Evolutionary conservation across 225 moss, liverwort and hornwort genomes (phyloP).

Genomic region (Sphagnum contortum): DNA sequence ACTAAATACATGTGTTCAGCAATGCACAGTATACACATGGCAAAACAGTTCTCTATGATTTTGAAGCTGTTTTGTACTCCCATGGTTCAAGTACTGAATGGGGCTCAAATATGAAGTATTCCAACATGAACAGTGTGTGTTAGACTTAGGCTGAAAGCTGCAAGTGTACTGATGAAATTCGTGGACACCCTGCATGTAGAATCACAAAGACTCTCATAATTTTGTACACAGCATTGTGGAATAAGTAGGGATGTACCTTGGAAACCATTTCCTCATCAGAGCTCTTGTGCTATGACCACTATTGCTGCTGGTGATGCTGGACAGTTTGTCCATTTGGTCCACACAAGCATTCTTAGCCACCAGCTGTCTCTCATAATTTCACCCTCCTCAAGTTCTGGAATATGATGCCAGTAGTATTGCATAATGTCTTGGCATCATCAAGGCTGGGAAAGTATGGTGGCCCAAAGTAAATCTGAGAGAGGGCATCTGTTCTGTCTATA

Average conservation of each 20-base stretch:
- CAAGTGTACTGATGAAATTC: too few species aligned
- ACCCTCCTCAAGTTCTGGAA: slow-evolving; percentile 35
- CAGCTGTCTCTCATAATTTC: slow-evolving; percentile 26
- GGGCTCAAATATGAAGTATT: too few species aligned
- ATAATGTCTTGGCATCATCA: slow-evolving; percentile 75
- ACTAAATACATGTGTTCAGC: not conserved
- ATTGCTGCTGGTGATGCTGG: slow-evolving; percentile 22
- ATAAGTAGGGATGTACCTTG: slow-evolving; percentile 7
- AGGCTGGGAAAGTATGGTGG: slow-evolving; percentile 81
- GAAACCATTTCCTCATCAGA: slow-evolving; percentile 5
- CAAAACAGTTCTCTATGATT: too few species aligned
- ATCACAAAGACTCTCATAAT: not conserved
- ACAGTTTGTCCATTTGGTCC: slow-evolving; percentile 13
- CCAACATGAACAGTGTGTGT: too few species aligned
- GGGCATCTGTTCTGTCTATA: slow-evolving; percentile 41
- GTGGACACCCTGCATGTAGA: too few species aligned
- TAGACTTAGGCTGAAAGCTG: too few species aligned
- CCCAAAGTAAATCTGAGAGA: slow-evolving; percentile 73
- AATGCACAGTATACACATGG: not conserved
- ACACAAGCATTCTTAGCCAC: slow-evolving; percentile 3
- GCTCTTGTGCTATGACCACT: slow-evolving; percentile 7
- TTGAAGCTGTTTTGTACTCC: too few species aligned
- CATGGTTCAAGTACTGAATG: too few species aligned
- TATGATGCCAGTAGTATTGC: slow-evolving; percentile 56
- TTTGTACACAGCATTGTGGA: not conserved